Conservation (phyloP, 148 eudicot genomes). For the Camellia japonica region DNA sequence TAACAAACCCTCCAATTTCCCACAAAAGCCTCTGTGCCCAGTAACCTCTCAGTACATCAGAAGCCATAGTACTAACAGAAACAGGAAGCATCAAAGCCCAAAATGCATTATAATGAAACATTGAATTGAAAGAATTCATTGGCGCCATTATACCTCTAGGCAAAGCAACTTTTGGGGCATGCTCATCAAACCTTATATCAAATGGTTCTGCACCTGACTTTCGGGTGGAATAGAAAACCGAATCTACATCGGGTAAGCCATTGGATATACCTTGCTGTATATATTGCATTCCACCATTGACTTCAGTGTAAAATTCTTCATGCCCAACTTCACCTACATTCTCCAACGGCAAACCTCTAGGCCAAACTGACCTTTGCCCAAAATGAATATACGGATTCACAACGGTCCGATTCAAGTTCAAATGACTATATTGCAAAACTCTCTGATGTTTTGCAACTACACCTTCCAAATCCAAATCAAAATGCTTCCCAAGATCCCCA, state of each 20-base stretch:
- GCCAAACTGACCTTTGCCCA: constrained; percentile 44
- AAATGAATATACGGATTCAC: constrained; percentile 40
- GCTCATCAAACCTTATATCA: constrained; percentile 35
- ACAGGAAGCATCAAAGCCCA: constrained; percentile 42
- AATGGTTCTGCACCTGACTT: constrained; percentile 25
- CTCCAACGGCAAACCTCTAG: constrained; percentile 38
- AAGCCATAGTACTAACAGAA: constrained; percentile 36
- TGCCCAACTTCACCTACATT: constrained; percentile 38
- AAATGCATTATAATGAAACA: constrained; percentile 35
- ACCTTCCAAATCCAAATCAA: constrained; percentile 33
- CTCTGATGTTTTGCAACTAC: constrained; percentile 17
- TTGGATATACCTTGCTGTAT: constrained; percentile 39
- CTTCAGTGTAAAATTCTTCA: constrained; percentile 28
- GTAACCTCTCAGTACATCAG: constrained; percentile 42
- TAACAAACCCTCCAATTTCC: constrained; percentile 35
- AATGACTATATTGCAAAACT: constrained; percentile 25
- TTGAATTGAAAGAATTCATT: constrained; percentile 31
- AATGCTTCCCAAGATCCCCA: constrained; percentile 29
- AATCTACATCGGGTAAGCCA: constrained; percentile 41
- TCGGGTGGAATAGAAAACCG: constrained; percentile 34
- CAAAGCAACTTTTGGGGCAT: constrained; percentile 37
- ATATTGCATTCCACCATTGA: constrained; percentile 29
- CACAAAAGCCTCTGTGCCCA: constrained; percentile 40
- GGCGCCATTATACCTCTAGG: constrained; percentile 41
- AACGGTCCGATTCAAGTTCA: constrained; percentile 29